These are phyloP conservation scores for Strigomonas culicis DNA, from an alignment of 208 protist genomes.

Conservation along the genomic window DNA sequence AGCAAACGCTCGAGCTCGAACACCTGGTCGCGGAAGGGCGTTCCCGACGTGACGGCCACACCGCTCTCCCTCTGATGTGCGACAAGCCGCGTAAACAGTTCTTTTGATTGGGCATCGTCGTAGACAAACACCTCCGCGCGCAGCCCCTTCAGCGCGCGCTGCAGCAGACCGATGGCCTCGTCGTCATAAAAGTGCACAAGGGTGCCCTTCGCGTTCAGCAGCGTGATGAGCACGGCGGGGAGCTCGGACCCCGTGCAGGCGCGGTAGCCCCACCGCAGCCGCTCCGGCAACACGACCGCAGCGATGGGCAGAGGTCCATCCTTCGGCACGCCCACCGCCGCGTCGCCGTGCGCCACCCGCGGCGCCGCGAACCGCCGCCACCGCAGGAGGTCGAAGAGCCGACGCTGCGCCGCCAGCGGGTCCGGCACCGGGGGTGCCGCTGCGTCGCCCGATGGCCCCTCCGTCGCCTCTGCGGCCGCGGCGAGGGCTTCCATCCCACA, in stretches of 20 bases:
- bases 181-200: constrained; percentile 22
- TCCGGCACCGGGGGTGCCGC: too few relatives aligned
- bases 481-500: too few relatives aligned
- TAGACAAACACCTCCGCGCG: constrained; percentile 16
- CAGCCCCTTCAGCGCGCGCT: constrained; percentile 18
- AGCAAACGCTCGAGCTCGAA: too few relatives aligned
- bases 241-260: neutral
- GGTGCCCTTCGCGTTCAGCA: constrained; percentile 20
- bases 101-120: constrained; percentile 17
- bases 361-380: too few relatives aligned
- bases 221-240: constrained; percentile 17
- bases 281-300: constrained; percentile 16
- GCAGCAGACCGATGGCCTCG: constrained; percentile 26
- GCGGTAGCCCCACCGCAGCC: neutral
- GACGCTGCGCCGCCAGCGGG: too few relatives aligned
- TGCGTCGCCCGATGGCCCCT: too few relatives aligned
- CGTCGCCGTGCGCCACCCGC: too few relatives aligned
- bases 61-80: too few relatives aligned
- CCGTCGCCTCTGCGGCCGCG: too few relatives aligned
- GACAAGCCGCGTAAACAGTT: constrained; percentile 5
- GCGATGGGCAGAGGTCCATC: constrained; percentile 15
- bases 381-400: too few relatives aligned
- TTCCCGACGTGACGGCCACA: too few relatives aligned
- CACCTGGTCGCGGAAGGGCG: too few relatives aligned
- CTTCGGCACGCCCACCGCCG: neutral